Base-by-base conservation (phyloP, 805 yeast genomes). In the Candida krabiensis region DNA sequence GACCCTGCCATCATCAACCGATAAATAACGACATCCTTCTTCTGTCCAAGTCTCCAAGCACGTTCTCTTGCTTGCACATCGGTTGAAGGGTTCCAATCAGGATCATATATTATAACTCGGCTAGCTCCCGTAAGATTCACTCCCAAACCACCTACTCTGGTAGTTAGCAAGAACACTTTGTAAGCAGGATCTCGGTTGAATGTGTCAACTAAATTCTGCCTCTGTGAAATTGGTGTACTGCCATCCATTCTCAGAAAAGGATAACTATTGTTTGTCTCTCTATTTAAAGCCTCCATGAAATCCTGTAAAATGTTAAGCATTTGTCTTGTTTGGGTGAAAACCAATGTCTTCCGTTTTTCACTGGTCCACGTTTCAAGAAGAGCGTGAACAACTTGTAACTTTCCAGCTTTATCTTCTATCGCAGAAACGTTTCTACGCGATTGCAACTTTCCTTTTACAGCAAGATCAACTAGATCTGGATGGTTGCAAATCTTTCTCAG, bases 31-130 rank as follows among this genome's bases (percentile, higher is more conserved):
- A 91, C 97, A 50, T 90, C 96, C 41, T 82, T 79, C 57, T 85
- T 90, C 60, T 91, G 99, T 1, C 99, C 99, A 46, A 91, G 70
- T 47, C 99, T 71, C 98, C 98, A 93, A 0, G 98, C 97, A 33
- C 99, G 66, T 59, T 91, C 99, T 43, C 98, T 71, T 0, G 99
- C 99, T 62, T 91, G 99, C 43, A 90, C 73, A 66, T 91, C 99
- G 0, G 98, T 93, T 1, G 96, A 88, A 1, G 99, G 99, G 55
- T 91, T 91, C 99, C 99, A 91, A 62, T 93, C 98, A 0, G 99
- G 99, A 55, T 91, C 99, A 58, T 76, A 91, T 12, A 91, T 91
- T 16, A 91, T 87, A 9, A 91, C 96, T 30, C 98, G 67, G 49
- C 89, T 89, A 0, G 99, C 98, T 3, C 98, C 98, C 0, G 96